These are phyloP conservation scores for Lepiota venenata DNA, from an alignment of 768 basidiomycete species.

Conservation along the genomic window DNA sequence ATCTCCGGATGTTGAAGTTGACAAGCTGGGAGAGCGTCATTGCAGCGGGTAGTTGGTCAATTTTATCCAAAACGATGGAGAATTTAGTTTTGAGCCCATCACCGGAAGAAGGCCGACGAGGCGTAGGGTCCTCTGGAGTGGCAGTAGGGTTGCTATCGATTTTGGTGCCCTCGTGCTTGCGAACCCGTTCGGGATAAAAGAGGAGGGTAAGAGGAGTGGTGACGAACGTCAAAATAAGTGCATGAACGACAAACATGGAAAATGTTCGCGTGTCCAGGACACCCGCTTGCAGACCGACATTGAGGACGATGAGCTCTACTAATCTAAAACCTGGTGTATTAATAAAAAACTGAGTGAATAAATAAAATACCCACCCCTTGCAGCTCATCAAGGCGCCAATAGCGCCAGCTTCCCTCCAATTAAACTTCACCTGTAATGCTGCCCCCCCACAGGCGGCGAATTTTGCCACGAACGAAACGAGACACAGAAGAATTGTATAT, in stretches of 20 bases:
- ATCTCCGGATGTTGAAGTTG: conserved; percentile 28
- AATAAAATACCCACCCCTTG: conserved; percentile 60
- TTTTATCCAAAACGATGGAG: conserved; percentile 72
- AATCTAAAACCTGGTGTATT: conserved; percentile 31
- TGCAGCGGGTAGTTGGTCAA: conserved; percentile 76
- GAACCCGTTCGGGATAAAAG: conserved; percentile 70
- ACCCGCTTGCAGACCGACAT: conserved; percentile 72
- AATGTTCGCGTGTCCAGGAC: conserved; percentile 68
- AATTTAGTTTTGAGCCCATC: conserved; percentile 55
- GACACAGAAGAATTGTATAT: conserved; percentile 70
- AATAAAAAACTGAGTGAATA: neutral
- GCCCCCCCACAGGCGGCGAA: conserved; percentile 65
- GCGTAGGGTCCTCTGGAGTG: conserved; percentile 5
- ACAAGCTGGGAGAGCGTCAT: conserved; percentile 83
- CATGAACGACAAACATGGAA: conserved; percentile 87
- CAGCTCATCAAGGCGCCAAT: conserved; percentile 89
- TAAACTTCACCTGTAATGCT: conserved; percentile 63
- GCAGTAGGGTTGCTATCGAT: neutral
- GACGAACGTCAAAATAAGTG: conserved; percentile 74
- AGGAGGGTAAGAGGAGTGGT: conserved; percentile 80
- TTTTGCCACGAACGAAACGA: conserved; percentile 77
- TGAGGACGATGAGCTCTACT: conserved; percentile 90
- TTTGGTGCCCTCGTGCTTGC: conserved; percentile 22
- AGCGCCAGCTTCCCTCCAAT: conserved; percentile 72
- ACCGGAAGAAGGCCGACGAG: conserved; percentile 19